Conservation (phyloP, 495 filamentous ascomycete genomes). For the Hyaloscypha bicolor region DNA sequence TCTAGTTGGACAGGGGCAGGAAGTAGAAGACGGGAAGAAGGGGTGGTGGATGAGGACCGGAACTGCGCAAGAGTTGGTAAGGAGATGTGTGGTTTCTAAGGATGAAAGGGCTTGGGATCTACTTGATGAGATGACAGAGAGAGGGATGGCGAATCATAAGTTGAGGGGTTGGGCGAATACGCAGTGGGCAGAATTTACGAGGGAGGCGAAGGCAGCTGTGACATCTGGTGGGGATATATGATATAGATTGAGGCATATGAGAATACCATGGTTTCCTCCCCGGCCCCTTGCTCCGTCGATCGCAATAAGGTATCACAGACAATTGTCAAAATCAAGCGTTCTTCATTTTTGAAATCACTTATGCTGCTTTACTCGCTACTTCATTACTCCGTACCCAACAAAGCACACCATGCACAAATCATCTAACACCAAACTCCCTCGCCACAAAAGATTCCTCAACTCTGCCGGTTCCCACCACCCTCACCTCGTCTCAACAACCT, state of each 20-base stretch:
- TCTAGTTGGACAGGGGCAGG: constrained; percentile 19
- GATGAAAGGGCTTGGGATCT: constrained; percentile 27
- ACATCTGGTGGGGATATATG: background rate
- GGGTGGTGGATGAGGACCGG: constrained; percentile 33
- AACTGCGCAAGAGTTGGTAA: constrained; percentile 21
- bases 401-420: too few relatives aligned
- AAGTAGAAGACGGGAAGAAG: constrained; percentile 6
- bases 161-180: constrained; percentile 7
- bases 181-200: background rate
- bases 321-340: too few relatives aligned
- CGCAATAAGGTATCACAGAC: background rate
- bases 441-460: too few relatives aligned
- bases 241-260: background rate
- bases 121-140: constrained; percentile 24
- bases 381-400: too few relatives aligned
- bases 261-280: background rate
- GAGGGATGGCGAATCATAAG: constrained; percentile 12
- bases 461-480: too few relatives aligned
- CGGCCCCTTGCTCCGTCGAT: background rate
- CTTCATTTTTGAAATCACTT: too few relatives aligned
- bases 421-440: too few relatives aligned
- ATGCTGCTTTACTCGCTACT: too few relatives aligned
- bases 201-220: background rate
- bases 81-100: constrained; percentile 8
- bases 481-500: background rate